Base-by-base conservation (phyloP, 768 basidiomycete species). In the Strobilomyces echinocephalus region DNA sequence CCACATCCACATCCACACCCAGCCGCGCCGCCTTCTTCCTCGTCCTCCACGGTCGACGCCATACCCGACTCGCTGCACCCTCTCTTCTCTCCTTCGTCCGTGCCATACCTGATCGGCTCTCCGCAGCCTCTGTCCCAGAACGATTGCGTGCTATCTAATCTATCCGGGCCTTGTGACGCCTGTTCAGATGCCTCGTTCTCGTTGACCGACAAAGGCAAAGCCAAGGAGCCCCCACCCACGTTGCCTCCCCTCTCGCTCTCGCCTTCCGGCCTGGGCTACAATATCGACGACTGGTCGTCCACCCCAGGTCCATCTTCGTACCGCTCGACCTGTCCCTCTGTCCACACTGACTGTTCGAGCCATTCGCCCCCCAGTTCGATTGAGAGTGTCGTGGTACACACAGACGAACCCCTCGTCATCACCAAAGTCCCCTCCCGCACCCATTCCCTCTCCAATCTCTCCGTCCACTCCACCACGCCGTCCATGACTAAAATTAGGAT, bases 161-260 rank as follows among this genome's bases (percentile, higher is more conserved):
- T 68, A 46, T 31, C 61, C 57, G 55, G 54, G 33, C 41, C 59
- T 43, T 45, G 60, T 46, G 55, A 16, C 44, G 11, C 36, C 48
- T 55, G 55, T n/a, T 33, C 26, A 34, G 56, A 63, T 28, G 60
- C 66, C 66, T 62, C 70, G 20, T 66, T 70, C 66, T 62, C 70
- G 20, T 66, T 70, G 58, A 41, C 54, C 57, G 65, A 61, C 62
- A 89, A 85, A 71, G 82, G 77, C 61, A 87, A 79, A 69, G 83
- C 75, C 49, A 69, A 64, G 60, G 72, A 74, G 63, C 54, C 64
- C 33, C 79, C 84, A 43, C 83, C 87, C 53, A 74, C 74, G 64
- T 75, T 88, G 55, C 85, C 87, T 54, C 85, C 87, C 56, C 73
- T 88, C 54, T 71, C 76, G 31, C 83, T 90, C 62, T 74, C 80